These are phyloP conservation scores for Trichophyton verrucosum DNA, from an alignment of 2,329 filamentous ascomycete species.

Conservation along the genomic window DNA sequence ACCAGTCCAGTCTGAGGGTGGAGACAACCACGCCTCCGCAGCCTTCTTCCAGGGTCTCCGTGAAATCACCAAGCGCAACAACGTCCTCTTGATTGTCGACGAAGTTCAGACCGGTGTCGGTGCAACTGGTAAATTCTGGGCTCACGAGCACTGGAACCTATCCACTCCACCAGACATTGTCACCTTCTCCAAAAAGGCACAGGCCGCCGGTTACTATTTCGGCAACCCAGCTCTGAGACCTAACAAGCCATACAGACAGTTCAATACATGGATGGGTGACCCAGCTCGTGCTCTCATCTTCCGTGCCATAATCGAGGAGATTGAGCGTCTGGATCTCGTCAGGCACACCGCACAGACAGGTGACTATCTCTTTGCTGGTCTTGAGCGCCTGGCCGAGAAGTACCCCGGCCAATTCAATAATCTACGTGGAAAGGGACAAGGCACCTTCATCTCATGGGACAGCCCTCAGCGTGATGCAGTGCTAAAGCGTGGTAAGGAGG, in stretches of 20 bases:
- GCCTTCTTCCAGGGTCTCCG: constrained; percentile 78
- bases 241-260: constrained; percentile 90
- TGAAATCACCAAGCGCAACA: constrained; percentile 53
- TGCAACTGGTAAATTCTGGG: constrained; percentile 90
- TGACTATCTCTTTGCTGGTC: constrained; percentile 60
- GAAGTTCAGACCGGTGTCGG: constrained; percentile 91
- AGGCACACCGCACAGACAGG: constrained; percentile 65
- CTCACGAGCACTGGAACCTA: constrained; percentile 88
- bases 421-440: constrained; percentile 73
- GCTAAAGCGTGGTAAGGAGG: constrained; percentile 61
- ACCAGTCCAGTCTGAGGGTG: constrained; percentile 86
- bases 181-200: constrained; percentile 90
- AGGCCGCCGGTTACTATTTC: constrained; percentile 87
- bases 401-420: constrained; percentile 71
- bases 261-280: constrained; percentile 97
- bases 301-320: constrained; percentile 72
- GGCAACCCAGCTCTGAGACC: constrained; percentile 66
- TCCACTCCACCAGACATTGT: constrained; percentile 75
- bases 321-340: constrained; percentile 65
- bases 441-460: constrained; percentile 90
- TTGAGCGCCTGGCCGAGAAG: constrained; percentile 54
- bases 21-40: constrained; percentile 84
- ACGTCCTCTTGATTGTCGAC: constrained; percentile 78
- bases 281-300: constrained; percentile 74
- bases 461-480: constrained; percentile 68